Percentiles rank a stretch among this genome's conserved stretches.
phyloP scores from a whole-genome alignment of 345 rosid genomes.

The Leavenworthia alabamica region DNA sequence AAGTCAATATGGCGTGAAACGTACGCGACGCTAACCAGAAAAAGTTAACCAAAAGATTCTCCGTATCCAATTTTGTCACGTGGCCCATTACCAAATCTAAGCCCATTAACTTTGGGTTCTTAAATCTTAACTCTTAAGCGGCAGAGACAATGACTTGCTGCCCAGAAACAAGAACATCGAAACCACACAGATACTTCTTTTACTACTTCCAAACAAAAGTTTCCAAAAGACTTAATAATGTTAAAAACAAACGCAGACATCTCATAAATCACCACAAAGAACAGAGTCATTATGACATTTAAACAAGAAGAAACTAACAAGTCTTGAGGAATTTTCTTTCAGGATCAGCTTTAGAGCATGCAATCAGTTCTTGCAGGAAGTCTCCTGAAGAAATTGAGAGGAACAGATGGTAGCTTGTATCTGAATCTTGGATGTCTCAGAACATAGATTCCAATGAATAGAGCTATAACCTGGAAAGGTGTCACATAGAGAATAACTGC shows the following conservation, averaged over 20 bases:
- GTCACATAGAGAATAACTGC: conserved; percentile 76
- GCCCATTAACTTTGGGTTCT: conserved; percentile 22
- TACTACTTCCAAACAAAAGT: conserved; percentile 6
- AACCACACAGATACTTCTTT: conserved; percentile 1
- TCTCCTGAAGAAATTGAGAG: conserved; percentile 90
- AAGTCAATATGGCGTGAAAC: conserved; percentile 36
- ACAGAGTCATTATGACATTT: conserved; percentile 7
- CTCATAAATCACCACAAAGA: conserved; percentile 6
- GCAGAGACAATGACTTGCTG: not conserved
- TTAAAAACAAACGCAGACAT: conserved; percentile 5
- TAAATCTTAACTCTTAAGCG: not conserved
- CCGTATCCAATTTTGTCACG: conserved; percentile 20
- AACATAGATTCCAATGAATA: conserved; percentile 57
- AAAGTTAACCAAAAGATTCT: conserved; percentile 26
- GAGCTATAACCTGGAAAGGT: conserved; percentile 84
- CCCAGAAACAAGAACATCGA: not conserved
- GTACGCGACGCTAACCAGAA: conserved; percentile 20
- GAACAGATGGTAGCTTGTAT: conserved; percentile 78
- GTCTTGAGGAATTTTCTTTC: not conserved
- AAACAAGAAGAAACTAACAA: conserved; percentile 9
- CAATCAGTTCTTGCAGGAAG: conserved; percentile 90
- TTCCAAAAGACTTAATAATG: not conserved
- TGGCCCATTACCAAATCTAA: conserved; percentile 17
- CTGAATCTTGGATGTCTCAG: conserved; percentile 92
- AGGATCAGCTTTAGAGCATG: conserved; percentile 42